Base-by-base conservation (phyloP, 2,329 filamentous ascomycete genomes). In the Arachnomyces sp. region DNA sequence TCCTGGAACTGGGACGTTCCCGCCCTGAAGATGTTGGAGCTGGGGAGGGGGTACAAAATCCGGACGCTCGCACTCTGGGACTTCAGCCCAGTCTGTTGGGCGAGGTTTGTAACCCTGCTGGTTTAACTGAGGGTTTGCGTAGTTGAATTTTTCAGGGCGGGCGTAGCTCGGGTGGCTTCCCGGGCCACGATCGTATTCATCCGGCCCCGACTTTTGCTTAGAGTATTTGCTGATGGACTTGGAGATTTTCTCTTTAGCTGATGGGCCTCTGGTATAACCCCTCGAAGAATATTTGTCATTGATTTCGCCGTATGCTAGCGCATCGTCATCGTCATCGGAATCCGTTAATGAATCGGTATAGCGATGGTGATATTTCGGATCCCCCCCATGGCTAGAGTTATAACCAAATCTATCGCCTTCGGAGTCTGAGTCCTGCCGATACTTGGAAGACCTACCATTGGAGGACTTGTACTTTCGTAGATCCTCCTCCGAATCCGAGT, bases 41-140 rank as follows among this genome's bases (percentile, higher is more conserved):
- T 13, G 34, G 1, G 53, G 50, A 9, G 63, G 63, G 25, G 65
- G 63, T n/a, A 67, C 57, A 42, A 61, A 68, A 1, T 61, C 63
- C 11, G 64, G 62, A 16, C 59, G 59, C 48, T 65, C 61, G 36
- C 61, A 61, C 38, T 62, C 62, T 2, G 63, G 62, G 8, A 67
- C 52, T 14, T 61, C 48, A 14, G 59, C 58, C 63, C 63, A 66
- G 32, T 61, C 57, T 7, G 48, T 49, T 36, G 42, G 52, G 36
- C 43, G 33, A 12, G 18, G 16, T 15, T 44, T 36, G 9, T 49
- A 38, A n/a, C 42, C 47, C 12, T 49, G 45, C 34, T 53, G 46
- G 6, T 41, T 13, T 7, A 49, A 48, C 13, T 42, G 12, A 3
- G 56, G 54, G 36, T 59, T 50, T 9, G 57, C 53, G 48, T 65